Evolutionary conservation across 2,329 filamentous ascomycete genomes (phyloP).

Genomic region (Fusarium algeriense): DNA sequence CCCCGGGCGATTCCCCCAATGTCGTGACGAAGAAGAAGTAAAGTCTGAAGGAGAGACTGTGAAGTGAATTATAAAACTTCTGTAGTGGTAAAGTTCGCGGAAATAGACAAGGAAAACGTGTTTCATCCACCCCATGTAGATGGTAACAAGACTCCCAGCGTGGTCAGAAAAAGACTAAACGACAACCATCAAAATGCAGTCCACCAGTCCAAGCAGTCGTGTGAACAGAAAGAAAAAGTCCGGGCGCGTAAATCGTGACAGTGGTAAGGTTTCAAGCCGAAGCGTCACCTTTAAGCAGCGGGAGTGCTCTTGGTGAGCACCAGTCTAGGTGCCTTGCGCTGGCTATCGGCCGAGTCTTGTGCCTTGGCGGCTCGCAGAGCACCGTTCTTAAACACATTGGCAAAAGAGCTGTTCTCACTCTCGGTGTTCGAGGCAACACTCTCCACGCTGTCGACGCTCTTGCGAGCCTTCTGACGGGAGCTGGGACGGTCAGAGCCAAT

Average conservation of each 20-base stretch:
- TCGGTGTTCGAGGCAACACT: slow-evolving; percentile 64
- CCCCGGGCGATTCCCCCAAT: slow-evolving; percentile 44
- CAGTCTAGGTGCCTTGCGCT: slow-evolving; percentile 87
- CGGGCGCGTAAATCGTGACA: slow-evolving; percentile 56
- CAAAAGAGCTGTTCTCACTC: slow-evolving; percentile 71
- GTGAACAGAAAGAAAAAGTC: slow-evolving; percentile 52
- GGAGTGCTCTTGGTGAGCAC: slow-evolving; percentile 76
- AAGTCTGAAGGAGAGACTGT: slow-evolving; percentile 55
- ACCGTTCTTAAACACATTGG: slow-evolving; percentile 73
- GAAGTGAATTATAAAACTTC: slow-evolving; percentile 56
- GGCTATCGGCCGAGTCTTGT: slow-evolving; percentile 67
- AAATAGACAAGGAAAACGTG: slow-evolving; percentile 39
- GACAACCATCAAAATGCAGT: slow-evolving; percentile 50
- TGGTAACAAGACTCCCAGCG: slow-evolving; percentile 44
- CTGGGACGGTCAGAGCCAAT: slow-evolving; percentile 89
- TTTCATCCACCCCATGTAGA: slow-evolving; percentile 43
- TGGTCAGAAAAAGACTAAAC: slow-evolving; percentile 45
- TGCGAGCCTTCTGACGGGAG: slow-evolving; percentile 74
- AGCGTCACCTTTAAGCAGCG: slow-evolving; percentile 44
- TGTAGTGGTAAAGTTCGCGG: slow-evolving; percentile 42
- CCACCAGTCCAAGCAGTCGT: slow-evolving; percentile 54
- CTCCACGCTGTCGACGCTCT: slow-evolving; percentile 73
- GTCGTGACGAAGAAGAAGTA: slow-evolving; percentile 49
- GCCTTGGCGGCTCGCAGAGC: slow-evolving; percentile 64
- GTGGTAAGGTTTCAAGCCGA: slow-evolving; percentile 37